Percentiles rank a stretch among this genome's conserved stretches.
phyloP scores from a whole-genome alignment of 2,329 filamentous ascomycete species.

The Aspergillus viridinutans region DNA sequence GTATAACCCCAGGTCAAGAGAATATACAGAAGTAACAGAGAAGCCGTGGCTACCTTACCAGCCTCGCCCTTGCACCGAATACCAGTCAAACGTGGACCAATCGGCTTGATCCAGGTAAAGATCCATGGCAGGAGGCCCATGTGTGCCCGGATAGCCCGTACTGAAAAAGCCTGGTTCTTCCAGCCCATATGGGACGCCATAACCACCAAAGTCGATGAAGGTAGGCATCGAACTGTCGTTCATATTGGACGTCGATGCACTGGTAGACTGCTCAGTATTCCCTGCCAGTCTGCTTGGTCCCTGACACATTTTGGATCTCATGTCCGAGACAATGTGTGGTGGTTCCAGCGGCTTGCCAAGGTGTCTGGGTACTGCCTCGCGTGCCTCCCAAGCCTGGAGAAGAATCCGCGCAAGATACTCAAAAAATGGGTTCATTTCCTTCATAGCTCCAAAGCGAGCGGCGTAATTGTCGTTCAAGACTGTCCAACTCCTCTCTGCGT shows the following conservation, averaged over 20 bases:
- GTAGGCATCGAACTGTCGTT: neutral
- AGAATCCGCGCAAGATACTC: constrained; percentile 34
- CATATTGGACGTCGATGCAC: neutral
- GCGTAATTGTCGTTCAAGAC: constrained; percentile 45
- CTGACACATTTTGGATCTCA: constrained; percentile 21
- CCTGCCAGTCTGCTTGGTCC: neutral
- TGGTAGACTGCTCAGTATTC: neutral
- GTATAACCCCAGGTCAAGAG: too few species aligned
- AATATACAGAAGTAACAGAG: too few species aligned
- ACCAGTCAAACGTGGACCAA: neutral
- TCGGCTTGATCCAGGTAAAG: neutral
- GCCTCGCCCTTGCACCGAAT: neutral
- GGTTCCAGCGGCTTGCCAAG: constrained; percentile 9
- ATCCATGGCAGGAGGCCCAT: neutral
- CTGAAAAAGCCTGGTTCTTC: neutral
- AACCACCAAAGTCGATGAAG: neutral
- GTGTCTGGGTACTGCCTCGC: constrained; percentile 16
- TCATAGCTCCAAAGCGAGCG: constrained; percentile 23
- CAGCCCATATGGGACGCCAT: neutral
- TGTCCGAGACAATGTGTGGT: constrained; percentile 28
- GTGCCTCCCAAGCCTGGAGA: constrained; percentile 40
- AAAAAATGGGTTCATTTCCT: constrained; percentile 19
- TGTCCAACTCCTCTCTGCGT: constrained; percentile 41
- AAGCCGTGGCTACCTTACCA: neutral
- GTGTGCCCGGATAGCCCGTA: neutral